phyloP scores from a whole-genome alignment of 352 stramenopile species.

The Phytophthora fragariae region DNA sequence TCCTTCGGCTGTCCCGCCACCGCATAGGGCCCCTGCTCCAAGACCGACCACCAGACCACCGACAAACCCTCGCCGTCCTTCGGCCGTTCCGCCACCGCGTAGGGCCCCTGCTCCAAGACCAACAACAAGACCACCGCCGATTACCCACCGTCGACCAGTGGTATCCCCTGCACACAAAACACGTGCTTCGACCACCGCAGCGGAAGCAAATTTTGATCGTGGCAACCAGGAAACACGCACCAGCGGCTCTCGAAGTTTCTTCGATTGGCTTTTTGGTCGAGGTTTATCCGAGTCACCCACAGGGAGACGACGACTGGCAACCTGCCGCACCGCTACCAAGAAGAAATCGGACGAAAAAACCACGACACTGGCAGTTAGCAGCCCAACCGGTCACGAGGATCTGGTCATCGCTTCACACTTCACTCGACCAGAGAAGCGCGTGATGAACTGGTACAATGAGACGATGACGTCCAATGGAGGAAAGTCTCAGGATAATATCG shows the following conservation, averaged over 20 bases:
- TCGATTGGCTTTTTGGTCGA: constrained; percentile 25
- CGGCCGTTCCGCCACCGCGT: not conserved
- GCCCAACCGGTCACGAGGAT: not conserved
- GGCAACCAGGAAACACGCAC: constrained; percentile 2
- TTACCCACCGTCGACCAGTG: not conserved
- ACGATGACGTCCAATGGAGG: constrained; percentile 32
- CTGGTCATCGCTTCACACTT: constrained; percentile 37
- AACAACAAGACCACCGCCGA: not conserved
- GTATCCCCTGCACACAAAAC: not conserved
- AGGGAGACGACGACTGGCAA: constrained; percentile 23
- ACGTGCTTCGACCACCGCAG: not conserved
- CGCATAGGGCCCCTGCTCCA: not conserved
- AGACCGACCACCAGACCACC: too few species aligned
- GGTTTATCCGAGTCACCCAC: too few species aligned
- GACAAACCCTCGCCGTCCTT: too few species aligned
- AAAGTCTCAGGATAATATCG: constrained; percentile 31
- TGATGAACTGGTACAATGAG: constrained; percentile 49
- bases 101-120: not conserved
- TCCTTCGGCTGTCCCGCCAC: not conserved
- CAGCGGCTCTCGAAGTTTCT: constrained; percentile 12
- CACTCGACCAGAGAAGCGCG: constrained; percentile 37
- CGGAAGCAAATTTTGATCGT: not conserved
- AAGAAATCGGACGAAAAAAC: not conserved
- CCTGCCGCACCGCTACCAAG: constrained; percentile 8
- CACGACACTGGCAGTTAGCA: too few species aligned